Evolutionary conservation across 805 yeast species (phyloP), one percentile per base, ranked within the genome.

Genomic region (Zygosaccharomyces rouxii): DNA sequence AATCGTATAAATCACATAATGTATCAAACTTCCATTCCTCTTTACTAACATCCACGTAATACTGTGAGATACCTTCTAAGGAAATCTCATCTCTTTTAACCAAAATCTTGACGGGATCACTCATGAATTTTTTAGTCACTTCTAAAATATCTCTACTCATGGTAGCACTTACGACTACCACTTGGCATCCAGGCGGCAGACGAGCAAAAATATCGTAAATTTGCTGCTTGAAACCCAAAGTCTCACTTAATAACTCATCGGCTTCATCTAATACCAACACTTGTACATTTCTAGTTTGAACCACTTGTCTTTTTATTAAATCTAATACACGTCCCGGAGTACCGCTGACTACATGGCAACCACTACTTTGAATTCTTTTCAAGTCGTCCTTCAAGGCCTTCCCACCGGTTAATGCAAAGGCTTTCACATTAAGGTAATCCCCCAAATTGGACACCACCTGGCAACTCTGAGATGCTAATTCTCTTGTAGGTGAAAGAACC

Each of bases 251-350:
- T 71, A 94, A 73, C 71, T 94, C 97, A 74, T 94, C 99, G 16
- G 99, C 99, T 72, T 94, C 99, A 71, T 94, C 99, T 61, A 94
- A 73, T 55, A 94, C 80, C 56, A 92, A 74, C 86, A 94, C 84
- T 74, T 90, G 89, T 57, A 89, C 76, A 61, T 83, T 77, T 58
- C 89, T 81, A 13, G 94, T 80, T 54, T 76, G 74, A 59, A 94
- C 74, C 58, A 77, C 77, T 56, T 95, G 81, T 69, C 97, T 80
- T 64, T 86, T 86, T 55, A 94, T 81, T 85, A 94, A 81, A 71
- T 94, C 99, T 53, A 78, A 70, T 35, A 92, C 96, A 64, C 99
- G 79, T 48, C 99, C 99, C 29, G 99, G 99, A 10, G 99, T 94
- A 45, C 99, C 99, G 67, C 94, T 90, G 35, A 94, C 87, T 35